These are phyloP conservation scores for Lithospermum erythrorhizon DNA, from an alignment of 257 asterid species.

Conservation along the genomic window DNA sequence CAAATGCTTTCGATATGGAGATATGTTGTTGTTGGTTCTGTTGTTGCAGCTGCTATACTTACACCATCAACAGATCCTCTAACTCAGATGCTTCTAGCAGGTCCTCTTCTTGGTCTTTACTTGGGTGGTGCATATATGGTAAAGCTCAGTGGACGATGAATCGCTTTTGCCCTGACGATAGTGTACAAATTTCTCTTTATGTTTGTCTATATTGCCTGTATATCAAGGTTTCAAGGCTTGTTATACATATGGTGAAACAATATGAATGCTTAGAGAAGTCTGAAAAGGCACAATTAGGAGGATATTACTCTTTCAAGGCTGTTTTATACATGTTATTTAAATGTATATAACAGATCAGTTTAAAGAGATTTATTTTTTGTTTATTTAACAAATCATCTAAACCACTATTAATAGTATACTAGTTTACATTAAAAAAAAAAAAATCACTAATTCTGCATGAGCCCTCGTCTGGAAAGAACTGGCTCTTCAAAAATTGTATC, in stretches of 20 bases:
- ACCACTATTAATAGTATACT: no score
- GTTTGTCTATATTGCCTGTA: not conserved
- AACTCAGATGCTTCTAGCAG: slow-evolving; percentile 86
- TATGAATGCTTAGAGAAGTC: not conserved
- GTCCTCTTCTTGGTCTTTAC: slow-evolving; percentile 88
- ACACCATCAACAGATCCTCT: slow-evolving; percentile 98
- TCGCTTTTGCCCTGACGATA: not conserved
- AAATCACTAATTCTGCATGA: not conserved
- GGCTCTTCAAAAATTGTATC: slow-evolving; percentile 33
- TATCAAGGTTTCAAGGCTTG: not conserved
- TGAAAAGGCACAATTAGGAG: not conserved
- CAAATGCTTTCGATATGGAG: slow-evolving; percentile 98
- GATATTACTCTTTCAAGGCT: not conserved
- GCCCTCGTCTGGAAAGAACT: slow-evolving; percentile 14
- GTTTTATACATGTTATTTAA: not conserved
- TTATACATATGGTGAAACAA: not conserved
- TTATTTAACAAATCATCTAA: no score
- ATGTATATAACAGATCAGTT: not conserved
- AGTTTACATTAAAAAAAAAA: not conserved
- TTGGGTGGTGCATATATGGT: slow-evolving; percentile 86
- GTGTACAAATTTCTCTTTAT: not conserved
- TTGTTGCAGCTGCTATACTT: slow-evolving; percentile 89
- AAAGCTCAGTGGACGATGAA: slow-evolving; percentile 61
- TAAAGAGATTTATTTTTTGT: no score
- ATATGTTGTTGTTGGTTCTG: slow-evolving; percentile 98